Conservation (phyloP, 164 flowering plant species). For the Tinospora cordifolia region DNA sequence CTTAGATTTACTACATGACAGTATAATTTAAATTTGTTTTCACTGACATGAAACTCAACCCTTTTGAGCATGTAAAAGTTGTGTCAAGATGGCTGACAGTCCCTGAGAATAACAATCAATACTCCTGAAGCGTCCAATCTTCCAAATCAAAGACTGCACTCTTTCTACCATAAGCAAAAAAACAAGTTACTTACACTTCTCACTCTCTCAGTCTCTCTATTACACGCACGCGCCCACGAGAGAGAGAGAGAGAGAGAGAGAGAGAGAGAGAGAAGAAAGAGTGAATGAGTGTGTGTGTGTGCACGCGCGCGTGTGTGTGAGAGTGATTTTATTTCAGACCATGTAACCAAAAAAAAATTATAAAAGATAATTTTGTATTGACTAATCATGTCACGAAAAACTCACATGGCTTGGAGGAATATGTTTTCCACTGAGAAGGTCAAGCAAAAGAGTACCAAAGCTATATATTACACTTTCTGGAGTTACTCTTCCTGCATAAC, state of each 20-base stretch:
- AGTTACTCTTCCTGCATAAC: slow-evolving; percentile 71
- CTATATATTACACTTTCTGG: slow-evolving; percentile 93
- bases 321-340: neutral
- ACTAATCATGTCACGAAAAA: neutral
- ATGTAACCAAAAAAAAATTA: neutral
- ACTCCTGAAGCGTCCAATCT: neutral
- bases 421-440: slow-evolving; percentile 94
- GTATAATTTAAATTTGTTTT: neutral
- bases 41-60: neutral
- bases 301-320: too few species aligned
- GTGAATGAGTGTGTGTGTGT: too few species aligned
- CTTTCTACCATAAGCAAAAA: neutral
- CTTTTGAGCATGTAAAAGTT: neutral
- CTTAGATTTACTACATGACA: neutral
- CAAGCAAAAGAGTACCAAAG: slow-evolving; percentile 91
- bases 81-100: neutral
- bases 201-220: neutral
- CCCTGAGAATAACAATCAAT: neutral
- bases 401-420: slow-evolving; percentile 98
- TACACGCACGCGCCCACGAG: too few species aligned
- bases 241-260: neutral
- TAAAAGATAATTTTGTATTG: too few species aligned
- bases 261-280: neutral
- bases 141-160: neutral
- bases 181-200: neutral